These are phyloP conservation scores for Blastocystis sp. DNA, from an alignment of 352 stramenopile genomes.

Conservation along the genomic window DNA sequence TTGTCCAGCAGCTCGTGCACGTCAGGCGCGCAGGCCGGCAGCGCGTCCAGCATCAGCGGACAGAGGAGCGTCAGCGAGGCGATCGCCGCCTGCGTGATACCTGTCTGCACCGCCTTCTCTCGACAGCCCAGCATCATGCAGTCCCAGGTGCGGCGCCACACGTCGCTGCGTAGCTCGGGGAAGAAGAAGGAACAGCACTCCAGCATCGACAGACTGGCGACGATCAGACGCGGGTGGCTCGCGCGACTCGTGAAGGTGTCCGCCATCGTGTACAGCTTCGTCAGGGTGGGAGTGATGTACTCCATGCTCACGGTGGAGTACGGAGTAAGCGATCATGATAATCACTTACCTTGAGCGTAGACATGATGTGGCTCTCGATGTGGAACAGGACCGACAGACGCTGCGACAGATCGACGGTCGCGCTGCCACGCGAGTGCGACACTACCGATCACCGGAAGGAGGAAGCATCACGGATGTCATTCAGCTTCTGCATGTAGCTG, in stretches of 20 bases:
- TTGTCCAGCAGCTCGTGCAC: background rate
- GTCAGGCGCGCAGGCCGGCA: background rate
- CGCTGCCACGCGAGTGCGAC: background rate
- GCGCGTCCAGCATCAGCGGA: slow-evolving; percentile 2
- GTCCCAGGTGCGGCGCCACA: background rate
- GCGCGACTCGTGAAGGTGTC: background rate
- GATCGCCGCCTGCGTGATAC: background rate
- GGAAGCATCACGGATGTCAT: background rate
- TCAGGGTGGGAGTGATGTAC: background rate
- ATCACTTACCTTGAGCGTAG: background rate
- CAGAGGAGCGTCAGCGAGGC: background rate
- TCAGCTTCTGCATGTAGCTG: background rate
- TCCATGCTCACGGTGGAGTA: slow-evolving; percentile 40
- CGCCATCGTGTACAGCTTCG: background rate
- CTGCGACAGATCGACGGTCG: background rate
- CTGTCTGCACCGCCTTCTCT: background rate
- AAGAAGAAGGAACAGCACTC: slow-evolving; percentile 22
- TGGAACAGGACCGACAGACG: slow-evolving; percentile 13
- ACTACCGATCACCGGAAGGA: background rate
- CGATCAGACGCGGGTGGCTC: background rate
- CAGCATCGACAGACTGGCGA: slow-evolving; percentile 7
- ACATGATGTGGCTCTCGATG: slow-evolving; percentile 13
- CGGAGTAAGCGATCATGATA: background rate
- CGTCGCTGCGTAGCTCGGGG: background rate
- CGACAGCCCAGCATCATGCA: background rate